Percentiles rank a stretch among this genome's conserved stretches.
Evolutionary conservation across 139 green algal species (phyloP).

Genomic region (Volvox reticuliferus): DNA sequence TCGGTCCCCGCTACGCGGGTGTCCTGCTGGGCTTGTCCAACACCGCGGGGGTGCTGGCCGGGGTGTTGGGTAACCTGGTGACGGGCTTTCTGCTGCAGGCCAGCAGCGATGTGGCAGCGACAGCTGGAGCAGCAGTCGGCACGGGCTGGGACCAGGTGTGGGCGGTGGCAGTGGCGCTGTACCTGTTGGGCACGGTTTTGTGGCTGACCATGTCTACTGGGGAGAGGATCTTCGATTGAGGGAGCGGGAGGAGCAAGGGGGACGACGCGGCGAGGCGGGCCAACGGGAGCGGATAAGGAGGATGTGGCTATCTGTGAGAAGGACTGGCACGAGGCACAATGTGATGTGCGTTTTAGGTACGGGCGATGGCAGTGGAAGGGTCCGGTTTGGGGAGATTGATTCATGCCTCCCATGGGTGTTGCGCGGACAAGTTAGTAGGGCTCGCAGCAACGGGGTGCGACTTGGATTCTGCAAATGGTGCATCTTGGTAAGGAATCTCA

Average conservation of each 20-base stretch:
- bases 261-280: not conserved
- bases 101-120: conserved; percentile 61
- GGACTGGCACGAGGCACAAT: not conserved
- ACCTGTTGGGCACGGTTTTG: conserved; percentile 92
- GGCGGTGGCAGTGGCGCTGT: conserved; percentile 91
- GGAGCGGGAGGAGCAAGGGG: not conserved
- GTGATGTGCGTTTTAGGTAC: too few species aligned
- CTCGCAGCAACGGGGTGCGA: too few species aligned
- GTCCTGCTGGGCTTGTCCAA: conserved; percentile 97
- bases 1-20: conserved; percentile 93
- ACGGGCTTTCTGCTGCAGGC: conserved; percentile 92
- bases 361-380: too few species aligned
- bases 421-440: too few species aligned
- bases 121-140: not conserved
- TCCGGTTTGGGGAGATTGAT: too few species aligned
- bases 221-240: conserved; percentile 89
- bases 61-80: conserved; percentile 92
- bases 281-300: not conserved
- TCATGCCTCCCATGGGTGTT: too few species aligned
- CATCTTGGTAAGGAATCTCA: too few species aligned
- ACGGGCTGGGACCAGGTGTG: conserved; percentile 81
- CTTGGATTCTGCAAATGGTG: too few species aligned
- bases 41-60: conserved; percentile 96
- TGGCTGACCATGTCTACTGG: conserved; percentile 95
- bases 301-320: not conserved